Evolutionary conservation across 441 rosid genomes (phyloP), one percentile per base, ranked within the genome.

Genomic region (Pelargonium myrrhifolium): DNA sequence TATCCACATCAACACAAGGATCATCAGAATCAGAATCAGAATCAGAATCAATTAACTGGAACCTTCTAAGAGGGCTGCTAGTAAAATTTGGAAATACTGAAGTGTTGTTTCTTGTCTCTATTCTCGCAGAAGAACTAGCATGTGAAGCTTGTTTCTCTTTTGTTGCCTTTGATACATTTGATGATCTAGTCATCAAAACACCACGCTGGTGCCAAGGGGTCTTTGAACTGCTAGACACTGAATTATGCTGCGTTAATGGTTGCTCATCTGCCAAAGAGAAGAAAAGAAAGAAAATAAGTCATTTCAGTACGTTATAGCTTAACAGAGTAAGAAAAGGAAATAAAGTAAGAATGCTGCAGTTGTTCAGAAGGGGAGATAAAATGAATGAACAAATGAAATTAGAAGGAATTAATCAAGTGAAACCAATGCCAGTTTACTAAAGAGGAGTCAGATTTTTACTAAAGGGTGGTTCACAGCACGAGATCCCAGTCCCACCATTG

Each of bases 31-130:
- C 90, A n/a, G 88, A 84, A 79, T 93, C 95, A 65, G 89, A 71
- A 77, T 87, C 90, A 18, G 88, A 84, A 79, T 93, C 95, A 65
- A 89, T 76, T 62, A 89, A 78, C 80, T 83, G 93, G 75, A 93
- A 90, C 80, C 76, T 93, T 75, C 96, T 80, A 65, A 89, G 89
- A 74, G 98, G 97, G 75, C 96, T 90, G 65, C 74, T 43, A 58
- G 85, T 75, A 72, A 87, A 71, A 22, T 80, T 83, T 11, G 87
- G 87, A 70, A 89, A 87, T 56, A 75, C 6, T 18, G 81, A 62
- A 37, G 80, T 81, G 37, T 67, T 68, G 62, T 71, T 71, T 64
- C 76, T 79, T 47, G 72, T 71, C 70, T 70, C 82, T 70, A 80
- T 62, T 71, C 62, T 74, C 42, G 77, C 74, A 74, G 89, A 82